Conservation (phyloP, 2,329 filamentous ascomycete genomes). For the Furcasterigmium sp. region DNA sequence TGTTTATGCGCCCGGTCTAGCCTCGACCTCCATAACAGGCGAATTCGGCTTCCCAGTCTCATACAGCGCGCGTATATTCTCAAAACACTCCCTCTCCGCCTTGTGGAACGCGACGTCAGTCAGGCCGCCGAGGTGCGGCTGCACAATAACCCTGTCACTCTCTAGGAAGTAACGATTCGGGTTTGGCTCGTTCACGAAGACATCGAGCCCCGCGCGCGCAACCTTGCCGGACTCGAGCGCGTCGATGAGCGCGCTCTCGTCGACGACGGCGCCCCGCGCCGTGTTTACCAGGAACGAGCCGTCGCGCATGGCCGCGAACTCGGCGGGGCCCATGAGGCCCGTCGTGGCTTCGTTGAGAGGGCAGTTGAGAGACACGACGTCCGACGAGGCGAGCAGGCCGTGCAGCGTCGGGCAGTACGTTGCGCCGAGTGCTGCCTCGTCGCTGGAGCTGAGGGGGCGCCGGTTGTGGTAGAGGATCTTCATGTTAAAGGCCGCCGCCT, state of each 20-base stretch:
- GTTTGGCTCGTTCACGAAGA: slow-evolving; percentile 37
- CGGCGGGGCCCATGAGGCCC: slow-evolving; percentile 28
- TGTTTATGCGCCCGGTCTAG: no score
- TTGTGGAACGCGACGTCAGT: slow-evolving; percentile 37
- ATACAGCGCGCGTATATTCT: slow-evolving; percentile 36
- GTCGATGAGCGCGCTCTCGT: slow-evolving; percentile 39
- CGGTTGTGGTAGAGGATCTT: slow-evolving; percentile 38
- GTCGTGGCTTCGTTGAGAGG: slow-evolving; percentile 35
- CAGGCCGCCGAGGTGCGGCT: slow-evolving; percentile 38
- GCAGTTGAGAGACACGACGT: slow-evolving; percentile 33
- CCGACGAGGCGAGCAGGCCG: slow-evolving; percentile 30
- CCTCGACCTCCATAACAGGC: no score
- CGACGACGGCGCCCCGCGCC: slow-evolving; percentile 41
- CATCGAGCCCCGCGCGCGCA: slow-evolving; percentile 41
- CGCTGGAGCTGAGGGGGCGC: slow-evolving; percentile 21
- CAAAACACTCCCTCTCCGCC: slow-evolving; percentile 38
- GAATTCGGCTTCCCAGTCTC: slow-evolving; percentile 28
- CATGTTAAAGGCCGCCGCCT: slow-evolving; percentile 36
- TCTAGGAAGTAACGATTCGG: slow-evolving; percentile 31
- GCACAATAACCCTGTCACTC: slow-evolving; percentile 34
- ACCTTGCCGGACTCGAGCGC: slow-evolving; percentile 42
- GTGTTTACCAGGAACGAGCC: slow-evolving; percentile 45
- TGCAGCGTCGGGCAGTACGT: slow-evolving; percentile 30
- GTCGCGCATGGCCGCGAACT: slow-evolving; percentile 41
- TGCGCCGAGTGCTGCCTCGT: slow-evolving; percentile 27